Evolutionary conservation across 441 rosid genomes (phyloP).

Genomic region (Aquilaria agallochum): DNA sequence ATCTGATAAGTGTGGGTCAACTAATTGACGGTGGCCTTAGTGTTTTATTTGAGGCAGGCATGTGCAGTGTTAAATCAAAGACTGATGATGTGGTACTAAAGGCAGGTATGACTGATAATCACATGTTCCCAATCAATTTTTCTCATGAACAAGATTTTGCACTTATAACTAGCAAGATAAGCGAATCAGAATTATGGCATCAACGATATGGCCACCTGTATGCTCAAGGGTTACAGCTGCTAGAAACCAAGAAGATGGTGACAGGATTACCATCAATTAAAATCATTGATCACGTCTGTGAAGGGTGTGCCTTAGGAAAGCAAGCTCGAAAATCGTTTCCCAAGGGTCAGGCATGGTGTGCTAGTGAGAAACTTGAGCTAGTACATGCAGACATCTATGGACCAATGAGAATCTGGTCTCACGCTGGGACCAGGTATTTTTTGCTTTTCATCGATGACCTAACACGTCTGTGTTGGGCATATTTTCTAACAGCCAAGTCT

Average conservation of each 20-base stretch:
- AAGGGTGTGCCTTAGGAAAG: no score
- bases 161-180: not conserved
- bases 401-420: not conserved
- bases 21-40: no score
- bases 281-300: not conserved
- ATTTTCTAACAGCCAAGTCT: conserved; percentile 5
- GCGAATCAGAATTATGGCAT: no score
- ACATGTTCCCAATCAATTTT: not conserved
- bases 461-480: not conserved
- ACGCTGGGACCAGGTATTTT: not conserved
- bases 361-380: not conserved
- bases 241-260: not conserved
- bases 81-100: no score
- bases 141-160: not conserved
- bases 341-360: not conserved
- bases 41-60: no score
- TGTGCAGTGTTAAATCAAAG: no score
- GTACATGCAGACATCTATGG: not conserved
- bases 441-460: conserved; percentile 5
- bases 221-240: not conserved
- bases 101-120: not conserved
- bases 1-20: no score
- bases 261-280: not conserved
- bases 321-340: not conserved
- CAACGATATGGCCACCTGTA: not conserved